Percentiles rank a stretch among this genome's conserved stretches.
phyloP scores from a whole-genome alignment of 2,329 filamentous ascomycete genomes.

The Microcyclospora pomicola region DNA sequence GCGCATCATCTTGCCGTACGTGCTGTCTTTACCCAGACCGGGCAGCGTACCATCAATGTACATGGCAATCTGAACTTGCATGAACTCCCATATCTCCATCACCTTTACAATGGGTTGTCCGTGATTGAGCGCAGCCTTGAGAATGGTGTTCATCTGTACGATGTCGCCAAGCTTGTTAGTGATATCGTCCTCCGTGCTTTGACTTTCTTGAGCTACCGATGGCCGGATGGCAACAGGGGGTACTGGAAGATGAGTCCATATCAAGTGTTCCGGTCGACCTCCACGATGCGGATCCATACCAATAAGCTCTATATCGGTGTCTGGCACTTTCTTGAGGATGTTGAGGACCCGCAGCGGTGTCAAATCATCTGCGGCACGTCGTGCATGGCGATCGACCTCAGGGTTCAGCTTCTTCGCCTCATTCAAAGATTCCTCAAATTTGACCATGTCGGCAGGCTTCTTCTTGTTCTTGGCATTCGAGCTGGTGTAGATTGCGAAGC shows the following conservation, averaged over 20 bases:
- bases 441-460: slow-evolving; percentile 64
- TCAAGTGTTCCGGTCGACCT: slow-evolving; percentile 86
- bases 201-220: slow-evolving; percentile 82
- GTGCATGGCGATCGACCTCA: slow-evolving; percentile 80
- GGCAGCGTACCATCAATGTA: slow-evolving; percentile 97
- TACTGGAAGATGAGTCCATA: slow-evolving; percentile 92
- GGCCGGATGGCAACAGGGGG: slow-evolving; percentile 89
- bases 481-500: slow-evolving; percentile 75
- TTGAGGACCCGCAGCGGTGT: slow-evolving; percentile 82
- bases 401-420: slow-evolving; percentile 63
- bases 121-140: slow-evolving; percentile 67
- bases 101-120: slow-evolving; percentile 77
- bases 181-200: slow-evolving; percentile 90
- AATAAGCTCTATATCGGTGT: slow-evolving; percentile 77
- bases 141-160: slow-evolving; percentile 77
- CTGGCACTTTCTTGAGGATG: slow-evolving; percentile 75
- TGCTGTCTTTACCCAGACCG: slow-evolving; percentile 66
- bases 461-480: slow-evolving; percentile 78
- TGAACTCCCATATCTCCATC: slow-evolving; percentile 97
- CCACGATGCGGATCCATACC: slow-evolving; percentile 69
- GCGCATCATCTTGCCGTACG: slow-evolving; percentile 75
- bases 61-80: slow-evolving; percentile 89
- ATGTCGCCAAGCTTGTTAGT: slow-evolving; percentile 97
- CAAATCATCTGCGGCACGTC: slow-evolving; percentile 86
- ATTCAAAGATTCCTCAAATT: slow-evolving; percentile 74